phyloP scores from a whole-genome alignment of 1,284 basidiomycete genomes.

The Ustilago cynodontis region DNA sequence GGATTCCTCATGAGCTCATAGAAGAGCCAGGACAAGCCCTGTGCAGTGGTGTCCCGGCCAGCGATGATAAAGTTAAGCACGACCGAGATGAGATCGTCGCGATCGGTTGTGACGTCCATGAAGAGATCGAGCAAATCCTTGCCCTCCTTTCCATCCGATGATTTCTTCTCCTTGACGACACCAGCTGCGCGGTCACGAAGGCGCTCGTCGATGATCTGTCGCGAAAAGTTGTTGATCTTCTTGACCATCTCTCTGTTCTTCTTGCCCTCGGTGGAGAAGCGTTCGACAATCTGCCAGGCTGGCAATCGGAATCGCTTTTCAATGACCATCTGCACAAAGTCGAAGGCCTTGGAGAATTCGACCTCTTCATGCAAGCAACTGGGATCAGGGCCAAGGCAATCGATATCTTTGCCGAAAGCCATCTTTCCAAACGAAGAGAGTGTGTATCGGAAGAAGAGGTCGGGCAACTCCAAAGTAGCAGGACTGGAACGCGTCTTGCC shows the following conservation, averaged over 20 bases:
- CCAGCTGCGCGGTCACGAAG: constrained; percentile 35
- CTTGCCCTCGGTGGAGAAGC: constrained; percentile 42
- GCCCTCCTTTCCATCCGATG: constrained; percentile 49
- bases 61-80: constrained; percentile 66
- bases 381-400: constrained; percentile 42
- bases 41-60: constrained; percentile 61
- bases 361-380: constrained; percentile 36
- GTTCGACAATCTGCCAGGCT: constrained; percentile 40
- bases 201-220: constrained; percentile 60
- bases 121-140: constrained; percentile 64
- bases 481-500: constrained; percentile 20
- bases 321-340: constrained; percentile 56
- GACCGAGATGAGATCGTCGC: constrained; percentile 57
- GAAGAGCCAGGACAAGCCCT: constrained; percentile 58
- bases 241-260: constrained; percentile 47
- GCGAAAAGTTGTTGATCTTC: constrained; percentile 62
- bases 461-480: constrained; percentile 39
- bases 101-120: constrained; percentile 55
- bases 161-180: constrained; percentile 35
- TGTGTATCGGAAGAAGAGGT: constrained; percentile 63
- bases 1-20: constrained; percentile 55
- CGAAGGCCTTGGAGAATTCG: constrained; percentile 48
- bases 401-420: constrained; percentile 50
- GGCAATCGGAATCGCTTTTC: constrained; percentile 49
- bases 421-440: constrained; percentile 58